Evolutionary conservation across 2,329 filamentous ascomycete species (phyloP), one percentile per base, ranked within the genome.

Genomic region (Ophiostoma perfectum): DNA sequence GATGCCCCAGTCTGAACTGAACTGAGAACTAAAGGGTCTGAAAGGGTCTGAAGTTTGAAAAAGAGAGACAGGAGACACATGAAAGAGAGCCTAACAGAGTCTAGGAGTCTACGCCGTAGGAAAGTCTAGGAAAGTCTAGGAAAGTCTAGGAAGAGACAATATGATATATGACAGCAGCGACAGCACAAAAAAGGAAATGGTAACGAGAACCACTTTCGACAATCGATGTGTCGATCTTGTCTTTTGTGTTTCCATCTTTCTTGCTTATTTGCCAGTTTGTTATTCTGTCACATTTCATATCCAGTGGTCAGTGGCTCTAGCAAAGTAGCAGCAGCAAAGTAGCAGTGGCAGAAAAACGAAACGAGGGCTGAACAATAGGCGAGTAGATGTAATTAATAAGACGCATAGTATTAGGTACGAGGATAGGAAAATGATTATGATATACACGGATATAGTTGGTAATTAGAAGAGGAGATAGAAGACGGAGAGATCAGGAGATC

Each of bases 351-450:
- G 27, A 1, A 12, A n/a, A 27, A 55, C 49, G 49, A 55, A 55
- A 55, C 49, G 49, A 55, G 49, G 49, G 49, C 49, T 36, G 49
- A 55, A 55, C 7, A 36, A 27, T 55, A 55, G 18, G 49, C 49
- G 18, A 55, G 0, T 11, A 55, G 27, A 36, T 55, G 18, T 27
- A 55, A 55, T 55, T 55, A 55, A 55, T 55, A 55, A 14, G 49
- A 55, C 7, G 49, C n/a, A 18, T 11, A 2, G 47, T 18, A 18
- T 18, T 52, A 18, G 27, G 42, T 27, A 27, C 7, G n/a, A 27
- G 18, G n/a, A 27, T 8, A 9, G n/a, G 49, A 55, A 55, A 4
- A 55, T n/a, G 49, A 55, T n/a, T 55, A 14, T 16, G 42, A 44
- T 9, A n/a, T n/a, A n/a, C n/a, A n/a, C n/a, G 42, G 8, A 5